These are phyloP conservation scores for Helicocarpus griseus DNA, from an alignment of 2,329 filamentous ascomycete species.

Conservation along the genomic window DNA sequence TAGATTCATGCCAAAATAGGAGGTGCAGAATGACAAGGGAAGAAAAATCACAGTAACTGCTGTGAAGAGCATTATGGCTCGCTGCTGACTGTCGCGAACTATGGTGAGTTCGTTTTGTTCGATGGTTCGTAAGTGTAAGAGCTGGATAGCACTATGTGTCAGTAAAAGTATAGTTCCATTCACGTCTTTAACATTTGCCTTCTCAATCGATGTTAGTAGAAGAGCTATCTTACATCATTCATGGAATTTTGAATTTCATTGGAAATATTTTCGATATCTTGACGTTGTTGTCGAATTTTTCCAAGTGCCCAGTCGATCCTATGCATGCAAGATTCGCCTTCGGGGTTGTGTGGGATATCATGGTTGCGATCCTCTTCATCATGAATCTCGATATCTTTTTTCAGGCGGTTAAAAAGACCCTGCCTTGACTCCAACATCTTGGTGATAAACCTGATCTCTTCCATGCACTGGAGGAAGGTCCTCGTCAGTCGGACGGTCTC, in stretches of 20 bases:
- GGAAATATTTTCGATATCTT: slow-evolving; percentile 1
- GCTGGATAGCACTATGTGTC: neutral
- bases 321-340: neutral
- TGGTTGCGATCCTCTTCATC: slow-evolving; percentile 1
- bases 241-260: slow-evolving; percentile 1
- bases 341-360: neutral
- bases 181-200: too few relatives aligned
- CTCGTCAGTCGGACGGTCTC: slow-evolving; percentile 2
- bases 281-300: neutral
- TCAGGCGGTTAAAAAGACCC: neutral
- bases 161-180: neutral
- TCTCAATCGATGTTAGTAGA: neutral
- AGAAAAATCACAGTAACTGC: slow-evolving; percentile 15
- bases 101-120: slow-evolving; percentile 4
- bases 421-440: slow-evolving; percentile 1
- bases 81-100: slow-evolving; percentile 1
- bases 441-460: neutral
- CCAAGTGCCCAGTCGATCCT: neutral
- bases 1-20: slow-evolving; percentile 16
- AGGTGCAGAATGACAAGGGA: slow-evolving; percentile 13
- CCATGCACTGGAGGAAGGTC: slow-evolving; percentile 3
- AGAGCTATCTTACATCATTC: neutral
- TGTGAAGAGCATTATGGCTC: slow-evolving; percentile 11
- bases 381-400: neutral
- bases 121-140: slow-evolving; percentile 1